phyloP scores from a whole-genome alignment of 176 grass and related monocot species.

The Eremochloa ophiuroides region DNA sequence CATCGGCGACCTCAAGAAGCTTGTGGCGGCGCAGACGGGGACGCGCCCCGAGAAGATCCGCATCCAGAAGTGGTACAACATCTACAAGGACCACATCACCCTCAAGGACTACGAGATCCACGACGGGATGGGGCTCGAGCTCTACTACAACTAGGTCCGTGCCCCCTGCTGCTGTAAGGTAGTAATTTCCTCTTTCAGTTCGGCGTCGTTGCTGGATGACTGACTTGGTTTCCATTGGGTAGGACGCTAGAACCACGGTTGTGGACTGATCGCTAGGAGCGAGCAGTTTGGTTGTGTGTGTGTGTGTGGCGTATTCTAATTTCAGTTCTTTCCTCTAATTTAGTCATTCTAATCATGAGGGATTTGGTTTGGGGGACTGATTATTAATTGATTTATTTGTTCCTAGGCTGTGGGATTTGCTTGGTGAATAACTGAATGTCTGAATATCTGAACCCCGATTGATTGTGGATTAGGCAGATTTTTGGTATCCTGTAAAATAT shows the following conservation, averaged over 20 bases:
- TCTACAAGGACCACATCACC: conserved; percentile 99
- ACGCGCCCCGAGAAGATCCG: conserved; percentile 94
- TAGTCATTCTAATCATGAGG: background rate
- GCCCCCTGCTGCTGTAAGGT: background rate
- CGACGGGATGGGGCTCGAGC: conserved; percentile 98
- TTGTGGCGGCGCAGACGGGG: conserved; percentile 96
- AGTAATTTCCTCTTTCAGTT: background rate
- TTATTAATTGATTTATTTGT: background rate
- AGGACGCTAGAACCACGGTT: background rate
- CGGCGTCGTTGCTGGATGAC: background rate
- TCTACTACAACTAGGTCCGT: conserved; percentile 84
- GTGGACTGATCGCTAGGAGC: background rate
- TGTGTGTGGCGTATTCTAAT: background rate
- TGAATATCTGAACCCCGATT: background rate
- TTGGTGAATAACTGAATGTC: background rate
- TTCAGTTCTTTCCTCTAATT: background rate
- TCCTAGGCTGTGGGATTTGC: background rate
- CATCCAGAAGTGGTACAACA: conserved; percentile 99
- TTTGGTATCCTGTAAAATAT: background rate
- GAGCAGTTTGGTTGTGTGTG: background rate
- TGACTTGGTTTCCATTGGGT: background rate
- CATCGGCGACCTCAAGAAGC: conserved; percentile 99
- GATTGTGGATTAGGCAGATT: background rate
- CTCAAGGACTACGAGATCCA: conserved; percentile 98
- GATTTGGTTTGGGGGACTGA: background rate